Percentiles rank a stretch among this genome's conserved stretches.
Evolutionary conservation across 1,284 basidiomycete genomes (phyloP).

Genomic region (Wallemia mellicola): DNA sequence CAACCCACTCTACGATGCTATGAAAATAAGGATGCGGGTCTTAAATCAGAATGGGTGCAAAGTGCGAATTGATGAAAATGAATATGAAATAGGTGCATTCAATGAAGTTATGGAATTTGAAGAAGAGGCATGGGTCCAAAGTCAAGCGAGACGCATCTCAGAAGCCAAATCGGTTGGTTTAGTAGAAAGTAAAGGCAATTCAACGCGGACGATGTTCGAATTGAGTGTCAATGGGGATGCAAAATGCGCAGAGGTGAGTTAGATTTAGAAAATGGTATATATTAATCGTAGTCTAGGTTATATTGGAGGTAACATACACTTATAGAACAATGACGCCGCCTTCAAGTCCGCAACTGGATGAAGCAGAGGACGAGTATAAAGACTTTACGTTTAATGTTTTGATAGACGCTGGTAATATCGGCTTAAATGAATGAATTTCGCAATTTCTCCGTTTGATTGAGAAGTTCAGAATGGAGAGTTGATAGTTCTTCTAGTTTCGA

Average conservation of each 20-base stretch:
- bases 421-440: not conserved
- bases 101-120: slow-evolving; percentile 91
- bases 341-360: not conserved
- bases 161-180: slow-evolving; percentile 37
- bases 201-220: slow-evolving; percentile 54
- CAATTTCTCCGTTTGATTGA: not conserved
- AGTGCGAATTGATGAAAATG: slow-evolving; percentile 35
- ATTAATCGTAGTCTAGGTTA: slow-evolving; percentile 28
- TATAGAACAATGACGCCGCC: slow-evolving; percentile 25
- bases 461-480: not conserved
- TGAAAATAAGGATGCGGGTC: slow-evolving; percentile 49
- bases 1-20: slow-evolving; percentile 79
- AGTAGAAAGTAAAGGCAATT: slow-evolving; percentile 53
- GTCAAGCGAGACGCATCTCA: slow-evolving; percentile 17
- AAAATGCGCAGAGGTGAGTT: slow-evolving; percentile 36
- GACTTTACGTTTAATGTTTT: not conserved
- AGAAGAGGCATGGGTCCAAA: slow-evolving; percentile 43
- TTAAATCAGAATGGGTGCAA: slow-evolving; percentile 20
- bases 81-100: slow-evolving; percentile 55
- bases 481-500: not conserved
- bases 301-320: slow-evolving; percentile 68
- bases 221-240: slow-evolving; percentile 45
- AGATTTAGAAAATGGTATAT: slow-evolving; percentile 9
- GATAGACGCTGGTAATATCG: not conserved
- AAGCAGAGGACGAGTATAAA: not conserved